Evolutionary conservation across 2,329 filamentous ascomycete genomes (phyloP), one percentile per base, ranked within the genome.

Genomic region (Fulvia fulva): DNA sequence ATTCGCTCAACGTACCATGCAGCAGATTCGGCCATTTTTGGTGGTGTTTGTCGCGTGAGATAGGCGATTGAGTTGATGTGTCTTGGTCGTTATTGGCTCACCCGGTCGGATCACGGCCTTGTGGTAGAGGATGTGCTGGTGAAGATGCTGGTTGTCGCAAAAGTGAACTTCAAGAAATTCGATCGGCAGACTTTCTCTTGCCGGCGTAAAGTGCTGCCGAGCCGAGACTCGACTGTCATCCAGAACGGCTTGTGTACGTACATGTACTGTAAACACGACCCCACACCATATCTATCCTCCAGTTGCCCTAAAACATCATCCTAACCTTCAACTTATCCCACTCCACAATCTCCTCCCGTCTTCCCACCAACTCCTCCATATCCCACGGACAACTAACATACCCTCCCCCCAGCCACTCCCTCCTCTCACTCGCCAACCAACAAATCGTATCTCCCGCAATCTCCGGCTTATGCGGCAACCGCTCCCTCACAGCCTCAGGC

Each of bases 291-390:
- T n/a, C n/a, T n/a, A n/a, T n/a, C n/a, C n/a, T n/a, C n/a, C n/a
- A n/a, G n/a, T n/a, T n/a, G n/a, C n/a, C n/a, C n/a, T n/a, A n/a
- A n/a, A 30, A 11, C 28, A 30, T 11, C 11, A 30, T 11, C 11
- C 28, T 30, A 30, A 30, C 28, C 28, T 30, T 30, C 28, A 30
- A 30, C 28, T 30, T 30, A 30, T 30, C 28, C 28, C 28, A 5
- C 28, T 16, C 14, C 11, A 50, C 46, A 28, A 50, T 50, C 30
- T 30, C 22, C 34, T 55, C 19, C 30, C 41, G 30, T 43, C 21
- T 45, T 85, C 74, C 25, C 84, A 14, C 5, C 9, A 50, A 50
- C 23, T 50, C 46, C 22, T 50, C 46, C 46, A 50, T 50, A 28
- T 50, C 46, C 46, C 46, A 50, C 22, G 16, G 46, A 14, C 23